Percentiles rank a stretch among this genome's conserved stretches.
These are phyloP conservation scores for Jacaranda mimosifolia DNA, from an alignment of 257 asterid genomes.

Conservation along the genomic window DNA sequence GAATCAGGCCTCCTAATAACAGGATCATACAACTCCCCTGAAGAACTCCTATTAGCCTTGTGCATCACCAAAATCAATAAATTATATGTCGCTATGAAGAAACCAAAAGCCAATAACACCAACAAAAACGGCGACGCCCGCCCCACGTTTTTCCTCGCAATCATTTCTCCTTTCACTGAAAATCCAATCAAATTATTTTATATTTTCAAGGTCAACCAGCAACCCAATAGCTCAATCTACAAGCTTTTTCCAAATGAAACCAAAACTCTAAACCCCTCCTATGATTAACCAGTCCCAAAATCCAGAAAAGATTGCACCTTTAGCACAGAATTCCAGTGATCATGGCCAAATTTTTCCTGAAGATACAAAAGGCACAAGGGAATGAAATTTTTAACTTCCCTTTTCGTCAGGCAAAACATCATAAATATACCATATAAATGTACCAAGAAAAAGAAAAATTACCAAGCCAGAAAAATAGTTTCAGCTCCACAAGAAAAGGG, in stretches of 20 bases:
- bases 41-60: conserved; percentile 42
- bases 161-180: conserved; percentile 49
- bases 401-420: not conserved
- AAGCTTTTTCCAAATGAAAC: conserved; percentile 12
- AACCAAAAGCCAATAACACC: conserved; percentile 75
- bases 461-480: not conserved
- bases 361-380: conserved; percentile 19
- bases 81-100: conserved; percentile 84
- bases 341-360: conserved; percentile 40
- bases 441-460: not conserved
- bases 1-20: conserved; percentile 53
- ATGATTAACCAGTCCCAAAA: conserved; percentile 31
- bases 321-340: conserved; percentile 34
- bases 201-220: conserved; percentile 24
- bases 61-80: conserved; percentile 75
- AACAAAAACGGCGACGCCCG: conserved; percentile 74
- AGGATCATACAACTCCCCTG: conserved; percentile 64
- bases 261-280: conserved; percentile 29
- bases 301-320: conserved; percentile 39
- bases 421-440: not conserved
- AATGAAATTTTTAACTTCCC: conserved; percentile 17
- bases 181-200: conserved; percentile 10
- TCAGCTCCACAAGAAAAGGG: conserved; percentile 22
- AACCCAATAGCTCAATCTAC: conserved; percentile 29
- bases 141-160: conserved; percentile 64